These are phyloP conservation scores for Xylaria sp. DNA, from an alignment of 2,329 filamentous ascomycete species.

Conservation along the genomic window DNA sequence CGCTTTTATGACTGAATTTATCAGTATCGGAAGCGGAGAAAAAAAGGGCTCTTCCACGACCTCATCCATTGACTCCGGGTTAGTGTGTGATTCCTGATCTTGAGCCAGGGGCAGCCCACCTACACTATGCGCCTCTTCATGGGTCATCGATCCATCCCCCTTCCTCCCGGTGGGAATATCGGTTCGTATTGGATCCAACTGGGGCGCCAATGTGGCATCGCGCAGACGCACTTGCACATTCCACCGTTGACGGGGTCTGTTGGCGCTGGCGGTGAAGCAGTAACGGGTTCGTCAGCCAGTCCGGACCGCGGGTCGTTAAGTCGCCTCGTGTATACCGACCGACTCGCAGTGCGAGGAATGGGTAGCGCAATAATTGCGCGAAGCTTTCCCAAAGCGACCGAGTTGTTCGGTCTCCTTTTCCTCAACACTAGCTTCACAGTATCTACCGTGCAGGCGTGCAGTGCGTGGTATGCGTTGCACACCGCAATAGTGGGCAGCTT, in stretches of 20 bases:
- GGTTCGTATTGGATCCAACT: conserved; percentile 39
- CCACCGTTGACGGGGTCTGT: conserved; percentile 17
- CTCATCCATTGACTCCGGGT: conserved; percentile 6
- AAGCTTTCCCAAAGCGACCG: conserved; percentile 7
- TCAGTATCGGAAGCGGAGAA: conserved; percentile 11
- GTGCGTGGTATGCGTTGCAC: conserved; percentile 9
- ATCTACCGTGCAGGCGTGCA: neutral
- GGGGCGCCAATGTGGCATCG: conserved; percentile 33
- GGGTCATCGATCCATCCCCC: conserved; percentile 26
- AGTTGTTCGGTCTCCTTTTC: conserved; percentile 16
- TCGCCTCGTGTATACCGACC: conserved; percentile 21
- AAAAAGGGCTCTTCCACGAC: conserved; percentile 7
- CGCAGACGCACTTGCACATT: conserved; percentile 22
- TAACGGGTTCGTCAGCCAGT: conserved; percentile 13
- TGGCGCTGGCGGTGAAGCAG: conserved; percentile 25
- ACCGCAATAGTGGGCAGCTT: conserved; percentile 33
- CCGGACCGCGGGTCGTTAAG: conserved; percentile 9
- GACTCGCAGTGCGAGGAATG: conserved; percentile 30
- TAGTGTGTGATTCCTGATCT: conserved; percentile 30
- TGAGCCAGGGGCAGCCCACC: conserved; percentile 29
- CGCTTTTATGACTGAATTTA: neutral
- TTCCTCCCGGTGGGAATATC: conserved; percentile 28
- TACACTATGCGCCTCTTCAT: conserved; percentile 17
- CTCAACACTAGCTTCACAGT: conserved; percentile 3
- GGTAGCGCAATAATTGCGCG: neutral